Evolutionary conservation across 2,329 filamentous ascomycete species (phyloP), one percentile per base, ranked within the genome.

Genomic region (Aspergillus brasiliensis): DNA sequence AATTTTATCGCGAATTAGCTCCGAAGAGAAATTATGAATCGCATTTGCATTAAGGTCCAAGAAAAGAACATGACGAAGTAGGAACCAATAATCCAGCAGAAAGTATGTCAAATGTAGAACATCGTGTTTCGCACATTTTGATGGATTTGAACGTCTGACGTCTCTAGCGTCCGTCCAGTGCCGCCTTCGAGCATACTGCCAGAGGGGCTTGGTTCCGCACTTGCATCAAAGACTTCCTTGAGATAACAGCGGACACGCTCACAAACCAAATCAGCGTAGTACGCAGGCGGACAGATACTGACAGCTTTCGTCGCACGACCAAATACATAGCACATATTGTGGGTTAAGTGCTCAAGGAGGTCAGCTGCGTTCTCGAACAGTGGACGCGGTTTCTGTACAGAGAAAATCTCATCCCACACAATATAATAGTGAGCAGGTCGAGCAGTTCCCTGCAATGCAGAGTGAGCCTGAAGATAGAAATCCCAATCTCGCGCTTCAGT

Each of bases 181-280:
- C 38, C 38, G 38, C 38, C 38, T 42, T 42, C 38, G 38, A 42
- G 38, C 38, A 42, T 42, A 42, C 38, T 42, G 38, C 38, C 51
- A n/a, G 56, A 17, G 15, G 48, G 46, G 38, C 46, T 49, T 1
- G 55, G 49, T 4, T 62, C 67, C 28, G 64, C 64, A n/a, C 65
- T 62, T 3, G 77, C 75, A 44, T 87, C 86, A 64, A 90, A 88
- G 19, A 85, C 79, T 25, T 85, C 81, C 21, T 85, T 84, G 2
- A 94, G 81, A 71, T 96, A 94, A 11, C 84, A 83, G 0, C 92
- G 82, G 0, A 90, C 89, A 3, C 92, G 84, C 63, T 91, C 90
- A 71, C 91, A 95, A 2, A 94, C 85, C 27, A 96, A 81, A 73
- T 97, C 92, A 0, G 93, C 92, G 70, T 96, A 97, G 80, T 97